phyloP scores from a whole-genome alignment of 306 rosid genomes.

The Cyamopsis tetragonoloba region DNA sequence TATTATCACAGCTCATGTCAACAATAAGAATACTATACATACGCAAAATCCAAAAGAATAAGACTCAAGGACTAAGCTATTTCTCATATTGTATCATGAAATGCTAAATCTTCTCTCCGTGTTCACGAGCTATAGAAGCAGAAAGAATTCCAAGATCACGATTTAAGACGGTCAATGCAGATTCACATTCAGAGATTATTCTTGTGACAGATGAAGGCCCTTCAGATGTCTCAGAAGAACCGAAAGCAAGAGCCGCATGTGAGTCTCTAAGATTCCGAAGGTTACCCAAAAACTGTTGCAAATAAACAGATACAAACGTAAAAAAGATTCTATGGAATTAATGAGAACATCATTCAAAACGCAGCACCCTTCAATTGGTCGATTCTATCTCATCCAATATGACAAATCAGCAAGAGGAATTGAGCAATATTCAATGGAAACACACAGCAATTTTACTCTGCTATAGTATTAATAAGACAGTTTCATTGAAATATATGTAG shows the following conservation, averaged over 20 bases:
- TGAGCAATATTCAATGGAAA: background rate
- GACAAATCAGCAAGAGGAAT: background rate
- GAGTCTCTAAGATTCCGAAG: slow-evolving; percentile 91
- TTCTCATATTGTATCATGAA: slow-evolving; percentile 24
- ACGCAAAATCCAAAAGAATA: slow-evolving; percentile 20
- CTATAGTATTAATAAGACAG: background rate
- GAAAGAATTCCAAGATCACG: slow-evolving; percentile 92
- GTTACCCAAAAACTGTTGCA: slow-evolving; percentile 75
- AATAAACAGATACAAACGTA: background rate
- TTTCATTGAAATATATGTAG: background rate
- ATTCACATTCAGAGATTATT: slow-evolving; percentile 88
- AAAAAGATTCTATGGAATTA: background rate
- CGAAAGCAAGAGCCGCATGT: slow-evolving; percentile 79
- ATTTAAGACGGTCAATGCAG: slow-evolving; percentile 77
- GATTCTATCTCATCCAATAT: background rate
- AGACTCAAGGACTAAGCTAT: background rate
- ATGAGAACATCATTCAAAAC: slow-evolving; percentile 1
- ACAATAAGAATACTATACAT: slow-evolving; percentile 22
- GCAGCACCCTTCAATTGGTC: background rate
- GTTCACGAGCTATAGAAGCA: slow-evolving; percentile 91
- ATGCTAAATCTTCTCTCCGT: slow-evolving; percentile 50
- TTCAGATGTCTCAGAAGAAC: slow-evolving; percentile 78
- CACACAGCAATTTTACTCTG: background rate
- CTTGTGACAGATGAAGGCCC: slow-evolving; percentile 87
- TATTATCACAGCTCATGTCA: slow-evolving; percentile 1